Conservation (phyloP, 1,284 basidiomycete species). For the Rhizoctonia solani region DNA sequence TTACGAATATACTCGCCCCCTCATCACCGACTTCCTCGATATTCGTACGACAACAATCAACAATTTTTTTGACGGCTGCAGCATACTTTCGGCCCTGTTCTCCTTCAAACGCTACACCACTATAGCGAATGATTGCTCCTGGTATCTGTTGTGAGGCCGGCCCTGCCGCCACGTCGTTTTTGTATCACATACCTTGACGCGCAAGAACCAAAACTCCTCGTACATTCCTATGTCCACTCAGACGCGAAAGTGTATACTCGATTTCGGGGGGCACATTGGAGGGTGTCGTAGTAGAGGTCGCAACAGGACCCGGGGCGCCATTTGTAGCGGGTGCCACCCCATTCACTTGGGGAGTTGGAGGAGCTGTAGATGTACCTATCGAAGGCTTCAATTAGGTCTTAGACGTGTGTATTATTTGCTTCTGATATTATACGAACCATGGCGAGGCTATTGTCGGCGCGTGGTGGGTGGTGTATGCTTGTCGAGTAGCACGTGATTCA, state of each 20-base stretch:
- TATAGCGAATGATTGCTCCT: constrained; percentile 72
- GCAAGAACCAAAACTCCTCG: constrained; percentile 86
- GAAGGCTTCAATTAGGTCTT: constrained; percentile 30
- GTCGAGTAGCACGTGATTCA: neutral
- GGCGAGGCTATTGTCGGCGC: too few species aligned
- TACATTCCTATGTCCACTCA: constrained; percentile 82
- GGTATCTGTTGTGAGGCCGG: constrained; percentile 51
- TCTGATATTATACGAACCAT: too few species aligned
- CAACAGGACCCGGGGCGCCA: neutral
- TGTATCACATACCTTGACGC: constrained; percentile 35
- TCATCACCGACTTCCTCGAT: constrained; percentile 72
- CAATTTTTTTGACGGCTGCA: constrained; percentile 73
- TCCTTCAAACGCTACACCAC: constrained; percentile 85
- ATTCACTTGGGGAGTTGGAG: constrained; percentile 5
- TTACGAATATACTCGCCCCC: constrained; percentile 50
- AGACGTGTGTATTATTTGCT: neutral
- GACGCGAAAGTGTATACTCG: constrained; percentile 74
- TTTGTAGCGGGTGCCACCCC: neutral
- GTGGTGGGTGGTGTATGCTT: neutral
- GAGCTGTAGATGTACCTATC: constrained; percentile 10
- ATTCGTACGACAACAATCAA: constrained; percentile 73
- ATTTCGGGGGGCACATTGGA: constrained; percentile 59
- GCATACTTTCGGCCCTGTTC: constrained; percentile 83
- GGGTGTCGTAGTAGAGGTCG: neutral
- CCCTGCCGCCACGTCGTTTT: neutral